Evolutionary conservation across 2,329 filamentous ascomycete genomes (phyloP), one percentile per base, ranked within the genome.

Genomic region (Domatiomyces globalis): DNA sequence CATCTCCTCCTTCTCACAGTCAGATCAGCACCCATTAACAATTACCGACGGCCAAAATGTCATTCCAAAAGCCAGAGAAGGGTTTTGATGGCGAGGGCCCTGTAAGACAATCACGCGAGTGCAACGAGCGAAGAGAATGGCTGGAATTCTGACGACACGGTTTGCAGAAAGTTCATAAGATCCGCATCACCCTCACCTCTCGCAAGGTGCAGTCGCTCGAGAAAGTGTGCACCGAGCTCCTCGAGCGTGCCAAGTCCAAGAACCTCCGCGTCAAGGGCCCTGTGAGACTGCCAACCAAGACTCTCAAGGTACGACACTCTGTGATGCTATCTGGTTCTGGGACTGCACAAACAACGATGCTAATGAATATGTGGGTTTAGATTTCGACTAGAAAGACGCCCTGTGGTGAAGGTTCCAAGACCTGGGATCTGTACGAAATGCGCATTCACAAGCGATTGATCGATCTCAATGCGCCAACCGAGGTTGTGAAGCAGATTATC

Each of bases 371-470:
- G 20, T 25, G 15, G 17, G 3, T 15, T 12, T 42, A 53, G 51
- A 81, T 95, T 79, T 87, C 86, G 71, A 95, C 92, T 79, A 85
- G 92, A 70, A 98, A 98, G 85, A 96, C 92, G 62, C 92, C 92
- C 72, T 92, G 86, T 77, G 92, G 92, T 85, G 92, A 98, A 83
- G 92, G 92, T 77, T 94, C 85, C 75, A 98, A 98, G 87, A 98
- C 92, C 70, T 98, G 92, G 92, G 92, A 96, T 73, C 83, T 80
- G 73, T 98, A 79, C 75, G 90, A 98, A 84, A 94, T 98, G 88
- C 85, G 90, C 77, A 94, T 95, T 72, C 88, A 95, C 83, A 95
- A 95, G 85, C 85, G 89, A 65, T 80, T 95, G 69, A 95, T 95
- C 70, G 89, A 95, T 74, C 79, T 98, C 63, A 89, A 94, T 76